Evolutionary conservation across 2,329 filamentous ascomycete genomes (phyloP), one percentile per base, ranked within the genome.

Genomic region (Pseudogymnoascus sp.): DNA sequence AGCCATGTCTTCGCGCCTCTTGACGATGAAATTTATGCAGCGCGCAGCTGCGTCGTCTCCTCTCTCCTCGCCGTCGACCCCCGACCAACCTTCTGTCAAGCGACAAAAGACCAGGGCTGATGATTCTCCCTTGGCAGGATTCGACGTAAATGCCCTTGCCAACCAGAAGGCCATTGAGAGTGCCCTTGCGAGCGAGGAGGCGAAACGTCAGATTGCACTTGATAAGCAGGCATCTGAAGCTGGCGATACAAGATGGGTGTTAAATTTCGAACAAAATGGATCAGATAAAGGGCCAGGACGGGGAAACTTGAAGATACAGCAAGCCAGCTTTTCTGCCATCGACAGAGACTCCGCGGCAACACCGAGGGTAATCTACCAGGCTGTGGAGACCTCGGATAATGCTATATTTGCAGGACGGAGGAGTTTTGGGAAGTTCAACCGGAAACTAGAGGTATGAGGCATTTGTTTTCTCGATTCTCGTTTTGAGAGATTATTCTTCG

Each of bases 11-110:
- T 93, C 89, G 64, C 87, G 92, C 68, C 86, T 97, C 59, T 81
- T 96, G 72, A 93, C 90, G 38, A 97, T 96, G 92, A 96, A 96
- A 79, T 97, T 97, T 74, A 97, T 97, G 93, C 93, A 96, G 80
- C 85, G 93, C 71, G 89, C 90, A 66, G 88, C 86, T 60, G 86
- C 87, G 60, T 83, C 87, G 24, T 74, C 65, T 73, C 78, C 16
- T 78, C 79, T 3, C 75, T 80, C 64, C 70, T 70, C 62, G 78
- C 74, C 82, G 67, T 72, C 79, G 73, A 71, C 81, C 75, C 64
- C 77, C 60, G 80, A 83, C 19, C 78, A 81, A 16, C 83, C 78
- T n/a, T 76, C 79, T 1, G 70, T 82, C 13, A 92, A 93, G 75
- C 86, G 86, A 68, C 82, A 85, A 67, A 89, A 87, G 71, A 74